phyloP scores from a whole-genome alignment of 2,329 filamentous ascomycete species.

The Torrubiellomyces zombiae region DNA sequence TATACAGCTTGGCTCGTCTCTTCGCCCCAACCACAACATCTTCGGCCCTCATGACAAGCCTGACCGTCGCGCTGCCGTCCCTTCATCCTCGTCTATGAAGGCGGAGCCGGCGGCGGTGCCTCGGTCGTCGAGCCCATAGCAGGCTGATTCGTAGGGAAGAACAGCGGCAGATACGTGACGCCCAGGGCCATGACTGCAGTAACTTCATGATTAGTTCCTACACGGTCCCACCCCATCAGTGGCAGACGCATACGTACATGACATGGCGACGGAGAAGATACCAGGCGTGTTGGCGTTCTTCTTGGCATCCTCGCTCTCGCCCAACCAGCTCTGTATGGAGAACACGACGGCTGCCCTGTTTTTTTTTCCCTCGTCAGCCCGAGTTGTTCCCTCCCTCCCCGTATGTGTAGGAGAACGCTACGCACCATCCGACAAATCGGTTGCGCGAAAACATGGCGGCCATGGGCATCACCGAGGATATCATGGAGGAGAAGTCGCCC shows the following conservation, averaged over 20 bases:
- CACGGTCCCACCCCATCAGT: neutral
- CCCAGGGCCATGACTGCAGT: constrained; percentile 40
- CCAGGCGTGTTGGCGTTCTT: constrained; percentile 50
- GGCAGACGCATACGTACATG: constrained; percentile 34
- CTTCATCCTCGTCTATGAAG: constrained; percentile 6
- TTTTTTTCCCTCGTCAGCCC: constrained; percentile 3
- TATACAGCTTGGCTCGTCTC: no score
- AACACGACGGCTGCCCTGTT: constrained; percentile 55
- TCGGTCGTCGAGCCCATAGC: constrained; percentile 17
- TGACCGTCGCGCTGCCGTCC: neutral
- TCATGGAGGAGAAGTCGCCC: constrained; percentile 55
- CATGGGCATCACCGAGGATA: constrained; percentile 77
- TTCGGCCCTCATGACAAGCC: no score
- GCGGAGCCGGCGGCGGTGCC: constrained; percentile 12
- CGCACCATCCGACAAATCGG: constrained; percentile 55
- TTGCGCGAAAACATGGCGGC: constrained; percentile 89
- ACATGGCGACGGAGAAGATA: constrained; percentile 62
- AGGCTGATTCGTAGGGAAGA: constrained; percentile 19
- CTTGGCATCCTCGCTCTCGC: constrained; percentile 51
- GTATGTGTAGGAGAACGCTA: constrained; percentile 1
- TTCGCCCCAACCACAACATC: no score
- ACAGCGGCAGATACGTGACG: constrained; percentile 33
- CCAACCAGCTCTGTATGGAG: constrained; percentile 60
- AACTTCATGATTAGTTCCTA: neutral
- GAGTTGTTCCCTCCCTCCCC: neutral